Evolutionary conservation across 225 moss, liverwort and hornwort genomes (phyloP).

Genomic region (Anthoceros angustus): DNA sequence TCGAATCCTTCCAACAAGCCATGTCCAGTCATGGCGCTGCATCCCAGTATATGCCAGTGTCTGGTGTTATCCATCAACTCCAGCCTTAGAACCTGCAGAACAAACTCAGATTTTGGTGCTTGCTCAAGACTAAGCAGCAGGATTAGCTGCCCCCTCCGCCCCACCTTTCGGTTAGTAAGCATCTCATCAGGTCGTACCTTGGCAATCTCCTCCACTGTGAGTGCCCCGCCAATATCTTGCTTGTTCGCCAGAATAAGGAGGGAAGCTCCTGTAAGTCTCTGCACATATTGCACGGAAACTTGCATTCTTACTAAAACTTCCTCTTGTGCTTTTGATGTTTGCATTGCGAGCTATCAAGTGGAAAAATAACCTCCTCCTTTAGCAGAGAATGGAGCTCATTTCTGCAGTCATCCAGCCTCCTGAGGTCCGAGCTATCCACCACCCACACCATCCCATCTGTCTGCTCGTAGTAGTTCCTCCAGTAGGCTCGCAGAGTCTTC

Average conservation of each 20-base stretch:
- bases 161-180: too few relatives aligned
- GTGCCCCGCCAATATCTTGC: slow-evolving; percentile 84
- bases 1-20: slow-evolving; percentile 81
- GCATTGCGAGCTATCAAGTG: not conserved
- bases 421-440: slow-evolving; percentile 80
- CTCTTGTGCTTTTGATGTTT: not conserved
- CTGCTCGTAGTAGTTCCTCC: slow-evolving; percentile 98
- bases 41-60: slow-evolving; percentile 82
- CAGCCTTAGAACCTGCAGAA: slow-evolving; percentile 53
- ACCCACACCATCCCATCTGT: slow-evolving; percentile 99
- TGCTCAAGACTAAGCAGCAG: not conserved
- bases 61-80: slow-evolving; percentile 71
- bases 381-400: slow-evolving; percentile 88
- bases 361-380: slow-evolving; percentile 51
- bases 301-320: not conserved
- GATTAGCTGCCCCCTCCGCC: not conserved
- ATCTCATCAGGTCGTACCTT: slow-evolving; percentile 23
- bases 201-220: slow-evolving; percentile 68
- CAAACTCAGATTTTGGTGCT: not conserved
- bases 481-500: slow-evolving; percentile 82
- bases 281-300: slow-evolving; percentile 4
- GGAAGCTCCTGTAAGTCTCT: slow-evolving; percentile 87
- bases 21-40: slow-evolving; percentile 84
- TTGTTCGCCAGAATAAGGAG: slow-evolving; percentile 86
- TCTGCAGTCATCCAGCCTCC: slow-evolving; percentile 77